Evolutionary conservation across 2,329 filamentous ascomycete species (phyloP), one percentile per base, ranked within the genome.

Genomic region (Fusarium cicatricum): DNA sequence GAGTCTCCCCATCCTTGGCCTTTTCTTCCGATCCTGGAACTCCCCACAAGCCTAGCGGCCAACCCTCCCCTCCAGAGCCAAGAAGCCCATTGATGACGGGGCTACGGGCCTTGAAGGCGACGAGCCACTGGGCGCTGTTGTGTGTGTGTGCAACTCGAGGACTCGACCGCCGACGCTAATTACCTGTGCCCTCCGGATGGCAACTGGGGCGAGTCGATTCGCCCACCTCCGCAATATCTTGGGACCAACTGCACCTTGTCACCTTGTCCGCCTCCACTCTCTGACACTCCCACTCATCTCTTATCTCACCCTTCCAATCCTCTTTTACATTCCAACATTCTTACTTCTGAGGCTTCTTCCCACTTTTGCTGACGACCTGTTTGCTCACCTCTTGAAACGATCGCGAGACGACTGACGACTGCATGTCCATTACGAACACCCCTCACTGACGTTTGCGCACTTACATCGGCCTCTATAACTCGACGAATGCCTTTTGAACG

Each of bases 191-290:
- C 44, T 59, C 52, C 40, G 55, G 60, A 65, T 61, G 32, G 38
- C 53, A 63, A 61, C 53, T 58, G 55, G 53, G 55, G 54, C 52
- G 43, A 55, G 55, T 67, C 61, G 58, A 68, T 66, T 68, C 55
- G 65, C 61, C 56, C 63, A 63, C 66, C 66, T 68, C 66, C 66
- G 64, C 66, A 66, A 69, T 68, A 68, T 68, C 66, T 68, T 68
- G 66, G 55, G 64, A 67, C 60, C 63, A 64, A 54, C 62, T 49
- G 66, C 66, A 65, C 66, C 62, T 66, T 58, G 60, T 60, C 66
- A 65, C 66, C 62, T 66, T 58, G 60, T 60, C 56, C 40, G 33
- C 60, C 53, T 68, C 63, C 66, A 66, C 66, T 64, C 46, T 56
- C 58, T 42, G 36, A 44, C 52, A 52, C 45, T 43, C 40, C 51